Percentiles rank a stretch among this genome's conserved stretches.
Conservation (phyloP, 129 eudicot species). For the Saposhnikovia divaricata region DNA sequence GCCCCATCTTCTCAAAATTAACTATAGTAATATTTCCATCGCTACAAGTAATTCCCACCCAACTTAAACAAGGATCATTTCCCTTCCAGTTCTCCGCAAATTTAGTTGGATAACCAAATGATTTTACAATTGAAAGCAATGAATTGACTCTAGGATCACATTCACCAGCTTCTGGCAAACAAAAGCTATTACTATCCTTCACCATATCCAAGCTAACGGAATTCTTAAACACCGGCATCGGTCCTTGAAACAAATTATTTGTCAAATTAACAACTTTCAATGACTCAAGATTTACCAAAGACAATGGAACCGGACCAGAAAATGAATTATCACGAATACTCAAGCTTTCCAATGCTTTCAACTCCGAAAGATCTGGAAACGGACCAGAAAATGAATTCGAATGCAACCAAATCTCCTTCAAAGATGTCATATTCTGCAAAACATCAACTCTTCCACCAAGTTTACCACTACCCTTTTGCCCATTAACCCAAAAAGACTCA, state of each 20-base stretch:
- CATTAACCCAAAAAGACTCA: slow-evolving; percentile 86
- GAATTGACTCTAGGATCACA: slow-evolving; percentile 75
- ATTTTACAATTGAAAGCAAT: slow-evolving; percentile 46
- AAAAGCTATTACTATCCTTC: slow-evolving; percentile 56
- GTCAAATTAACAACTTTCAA: slow-evolving; percentile 76
- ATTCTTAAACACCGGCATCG: slow-evolving; percentile 56
- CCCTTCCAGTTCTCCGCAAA: slow-evolving; percentile 74
- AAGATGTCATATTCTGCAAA: slow-evolving; percentile 68
- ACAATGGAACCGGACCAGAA: slow-evolving; percentile 65
- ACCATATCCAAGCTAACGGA: slow-evolving; percentile 57
- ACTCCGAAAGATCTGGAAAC: slow-evolving; percentile 78
- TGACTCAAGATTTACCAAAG: slow-evolving; percentile 54
- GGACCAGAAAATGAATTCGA: slow-evolving; percentile 75
- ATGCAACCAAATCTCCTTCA: slow-evolving; percentile 84
- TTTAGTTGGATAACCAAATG: slow-evolving; percentile 57
- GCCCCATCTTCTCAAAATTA: slow-evolving; percentile 64
- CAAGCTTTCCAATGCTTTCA: slow-evolving; percentile 49
- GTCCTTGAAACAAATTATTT: slow-evolving; percentile 82
- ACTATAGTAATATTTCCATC: slow-evolving; percentile 60
- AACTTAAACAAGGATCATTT: slow-evolving; percentile 82
- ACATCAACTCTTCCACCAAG: slow-evolving; percentile 77
- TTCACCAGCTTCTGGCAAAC: slow-evolving; percentile 66
- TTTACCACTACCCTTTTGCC: slow-evolving; percentile 32
- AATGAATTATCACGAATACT: slow-evolving; percentile 74
- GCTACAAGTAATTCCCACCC: slow-evolving; percentile 83